phyloP scores from a whole-genome alignment of 2,329 filamentous ascomycete species.

The Cytospora mali region DNA sequence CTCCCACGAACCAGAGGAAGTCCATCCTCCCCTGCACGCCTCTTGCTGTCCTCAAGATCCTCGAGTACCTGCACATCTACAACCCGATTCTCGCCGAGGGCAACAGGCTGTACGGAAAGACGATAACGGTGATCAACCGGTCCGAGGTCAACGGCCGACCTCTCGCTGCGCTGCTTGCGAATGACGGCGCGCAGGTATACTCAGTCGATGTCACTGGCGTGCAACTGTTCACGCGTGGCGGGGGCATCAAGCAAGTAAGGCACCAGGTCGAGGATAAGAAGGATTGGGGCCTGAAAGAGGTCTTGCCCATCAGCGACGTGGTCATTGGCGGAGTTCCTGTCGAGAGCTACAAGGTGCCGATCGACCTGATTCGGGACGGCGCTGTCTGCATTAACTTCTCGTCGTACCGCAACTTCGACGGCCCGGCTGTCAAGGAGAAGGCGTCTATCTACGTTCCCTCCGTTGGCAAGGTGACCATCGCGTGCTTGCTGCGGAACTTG shows the following conservation, averaged over 20 bases:
- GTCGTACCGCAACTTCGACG: slow-evolving; percentile 89
- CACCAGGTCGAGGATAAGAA: slow-evolving; percentile 87
- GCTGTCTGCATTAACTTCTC: slow-evolving; percentile 99
- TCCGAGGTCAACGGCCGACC: slow-evolving; percentile 95
- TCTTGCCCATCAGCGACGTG: slow-evolving; percentile 85
- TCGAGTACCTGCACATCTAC: slow-evolving; percentile 95
- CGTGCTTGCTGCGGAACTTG: slow-evolving; percentile 84
- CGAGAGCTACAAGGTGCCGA: slow-evolving; percentile 87
- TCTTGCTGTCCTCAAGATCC: slow-evolving; percentile 92
- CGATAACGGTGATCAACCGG: slow-evolving; percentile 94
- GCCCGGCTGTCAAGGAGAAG: slow-evolving; percentile 86
- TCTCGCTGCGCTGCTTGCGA: slow-evolving; percentile 88
- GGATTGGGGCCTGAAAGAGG: slow-evolving; percentile 77
- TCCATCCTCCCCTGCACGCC: slow-evolving; percentile 95
- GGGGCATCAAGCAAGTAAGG: slow-evolving; percentile 80
- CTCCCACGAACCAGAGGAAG: slow-evolving; percentile 76
- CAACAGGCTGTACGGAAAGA: slow-evolving; percentile 90
- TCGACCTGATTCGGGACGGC: slow-evolving; percentile 79
- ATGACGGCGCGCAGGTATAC: slow-evolving; percentile 94
- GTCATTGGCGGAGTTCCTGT: slow-evolving; percentile 91
- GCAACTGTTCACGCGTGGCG: slow-evolving; percentile 87
- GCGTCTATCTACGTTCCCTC: slow-evolving; percentile 96
- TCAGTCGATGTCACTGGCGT: slow-evolving; percentile 91
- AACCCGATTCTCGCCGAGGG: slow-evolving; percentile 92
- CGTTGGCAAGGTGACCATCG: slow-evolving; percentile 96